These are phyloP conservation scores for Zasmidium angulare DNA, from an alignment of 2,329 filamentous ascomycete genomes.

Conservation along the genomic window DNA sequence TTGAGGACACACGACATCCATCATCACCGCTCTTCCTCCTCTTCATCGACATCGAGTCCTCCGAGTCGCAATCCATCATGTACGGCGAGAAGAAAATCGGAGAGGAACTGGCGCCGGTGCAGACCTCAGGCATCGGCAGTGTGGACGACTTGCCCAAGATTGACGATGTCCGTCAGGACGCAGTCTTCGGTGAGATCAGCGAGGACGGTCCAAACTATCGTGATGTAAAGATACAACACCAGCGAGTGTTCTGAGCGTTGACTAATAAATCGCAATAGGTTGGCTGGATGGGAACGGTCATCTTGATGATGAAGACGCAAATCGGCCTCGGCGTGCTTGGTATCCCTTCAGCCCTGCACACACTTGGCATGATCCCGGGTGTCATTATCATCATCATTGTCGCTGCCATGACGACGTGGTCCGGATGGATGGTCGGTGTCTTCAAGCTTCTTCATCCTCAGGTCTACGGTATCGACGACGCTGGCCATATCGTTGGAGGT, in stretches of 20 bases:
- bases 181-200: slow-evolving; percentile 19
- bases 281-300: slow-evolving; percentile 44
- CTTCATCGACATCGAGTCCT: background rate
- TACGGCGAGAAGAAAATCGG: slow-evolving; percentile 18
- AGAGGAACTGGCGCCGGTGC: slow-evolving; percentile 19
- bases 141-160: slow-evolving; percentile 16
- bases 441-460: slow-evolving; percentile 56
- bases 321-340: slow-evolving; percentile 49
- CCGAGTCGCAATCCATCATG: slow-evolving; percentile 13
- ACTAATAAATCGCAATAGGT: slow-evolving; percentile 23
- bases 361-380: slow-evolving; percentile 49
- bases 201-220: slow-evolving; percentile 18
- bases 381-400: slow-evolving; percentile 44
- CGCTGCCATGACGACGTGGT: slow-evolving; percentile 49
- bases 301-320: slow-evolving; percentile 49
- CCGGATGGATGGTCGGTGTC: slow-evolving; percentile 47
- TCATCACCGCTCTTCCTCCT: slow-evolving; percentile 3
- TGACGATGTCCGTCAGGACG: slow-evolving; percentile 4
- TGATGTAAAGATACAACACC: slow-evolving; percentile 27
- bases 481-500: slow-evolving; percentile 55
- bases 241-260: background rate
- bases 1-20: slow-evolving; percentile 2
- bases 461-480: slow-evolving; percentile 59
- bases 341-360: slow-evolving; percentile 43
- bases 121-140: slow-evolving; percentile 17